Base-by-base conservation (phyloP, 768 basidiomycete species). In the Vararia minispora region DNA sequence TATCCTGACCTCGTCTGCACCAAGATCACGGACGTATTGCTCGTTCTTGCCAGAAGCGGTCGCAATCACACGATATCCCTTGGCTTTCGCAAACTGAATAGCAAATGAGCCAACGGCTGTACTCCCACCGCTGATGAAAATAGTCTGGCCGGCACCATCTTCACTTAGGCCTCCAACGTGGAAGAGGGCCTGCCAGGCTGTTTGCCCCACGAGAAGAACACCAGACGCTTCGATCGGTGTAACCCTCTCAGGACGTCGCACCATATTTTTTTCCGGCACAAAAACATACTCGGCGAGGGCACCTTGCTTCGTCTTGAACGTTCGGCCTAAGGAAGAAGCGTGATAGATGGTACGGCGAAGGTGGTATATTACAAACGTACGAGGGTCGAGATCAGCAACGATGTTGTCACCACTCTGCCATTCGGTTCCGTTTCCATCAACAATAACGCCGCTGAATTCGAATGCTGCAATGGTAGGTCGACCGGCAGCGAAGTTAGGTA, bases 91-190 rank as follows among this genome's bases (percentile, higher is more conserved):
- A 8, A 85, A 52, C 53, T 85, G 80, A 33, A 86, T 78, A 1
- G 79, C 82, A 46, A 69, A 70, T n/a, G 66, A 59, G 4, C 83
- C 84, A 1, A 84, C 78, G 10, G 74, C 58, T 1, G 77, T 72
- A 35, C 75, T 77, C 4, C 79, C 84, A 0, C 82, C 82, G 40
- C 81, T 77, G 49, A 88, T 61, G 46, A 86, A 69, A 3, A 87
- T 59, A 2, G 66, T 64, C 48, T 77, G 75, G 1, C 71, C 74
- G 17, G 60, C 49, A 51, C 80, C 69, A n/a, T n/a, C n/a, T 23
- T 40, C 39, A 13, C 34, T 26, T n/a, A 81, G 52, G 21, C 68
- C 60, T 1, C 60, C 70, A 1, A 61, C 52, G 0, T 63, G 51
- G 30, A 71, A 58, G 5, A 86, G 63, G 0, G 63, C 69, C 43